phyloP scores from a whole-genome alignment of 164 flowering plant genomes.

The Kalanchoe fedtschenkoi region DNA sequence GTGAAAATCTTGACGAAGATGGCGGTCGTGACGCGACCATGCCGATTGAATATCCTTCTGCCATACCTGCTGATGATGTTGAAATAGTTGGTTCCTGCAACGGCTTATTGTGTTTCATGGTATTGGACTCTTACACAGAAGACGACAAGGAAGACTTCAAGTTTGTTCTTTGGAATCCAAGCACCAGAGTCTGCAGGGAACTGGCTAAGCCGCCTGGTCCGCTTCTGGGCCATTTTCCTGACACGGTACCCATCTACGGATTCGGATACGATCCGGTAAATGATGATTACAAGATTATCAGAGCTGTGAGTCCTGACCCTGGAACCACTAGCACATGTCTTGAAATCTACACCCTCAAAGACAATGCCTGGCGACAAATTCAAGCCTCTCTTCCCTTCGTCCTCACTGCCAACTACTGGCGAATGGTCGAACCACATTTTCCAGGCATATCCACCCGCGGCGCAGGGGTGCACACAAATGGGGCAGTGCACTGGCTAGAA shows the following conservation, averaged over 20 bases:
- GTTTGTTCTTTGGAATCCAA: neutral
- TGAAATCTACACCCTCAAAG: neutral
- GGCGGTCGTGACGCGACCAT: neutral
- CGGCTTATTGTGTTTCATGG: constrained; percentile 1
- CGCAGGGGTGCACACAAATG: neutral
- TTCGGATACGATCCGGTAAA: neutral
- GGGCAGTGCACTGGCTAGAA: neutral
- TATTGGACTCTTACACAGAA: neutral
- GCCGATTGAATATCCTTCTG: neutral
- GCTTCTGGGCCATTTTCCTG: neutral
- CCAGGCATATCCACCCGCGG: neutral
- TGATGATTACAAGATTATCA: neutral
- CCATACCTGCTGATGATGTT: neutral
- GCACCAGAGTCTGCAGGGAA: neutral
- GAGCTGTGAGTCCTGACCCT: neutral
- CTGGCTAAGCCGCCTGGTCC: neutral
- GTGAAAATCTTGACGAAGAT: neutral
- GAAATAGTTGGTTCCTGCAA: neutral
- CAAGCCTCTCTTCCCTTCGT: neutral
- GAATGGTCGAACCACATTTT: neutral
- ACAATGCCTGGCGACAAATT: neutral
- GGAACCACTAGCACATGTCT: neutral
- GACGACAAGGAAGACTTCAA: neutral
- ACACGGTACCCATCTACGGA: neutral
- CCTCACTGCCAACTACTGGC: neutral